These are phyloP conservation scores for Monosporascus sp. DNA, from an alignment of 2,329 filamentous ascomycete species.

Conservation along the genomic window DNA sequence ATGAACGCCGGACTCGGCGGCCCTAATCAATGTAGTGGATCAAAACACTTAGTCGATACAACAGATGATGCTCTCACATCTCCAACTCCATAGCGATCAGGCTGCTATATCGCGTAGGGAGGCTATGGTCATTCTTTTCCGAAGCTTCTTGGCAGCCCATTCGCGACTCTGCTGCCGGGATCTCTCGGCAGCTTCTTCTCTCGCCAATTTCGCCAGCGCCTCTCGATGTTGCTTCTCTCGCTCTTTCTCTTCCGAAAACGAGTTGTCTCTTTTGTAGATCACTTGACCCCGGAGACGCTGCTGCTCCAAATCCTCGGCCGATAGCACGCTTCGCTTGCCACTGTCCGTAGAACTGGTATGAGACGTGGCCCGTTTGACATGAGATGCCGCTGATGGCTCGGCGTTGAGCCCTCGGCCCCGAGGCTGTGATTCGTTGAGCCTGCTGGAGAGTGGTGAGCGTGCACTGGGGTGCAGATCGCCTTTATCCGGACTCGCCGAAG, in stretches of 20 bases:
- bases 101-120: constrained; percentile 18
- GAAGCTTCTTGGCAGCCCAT: constrained; percentile 56
- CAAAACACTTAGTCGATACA: background rate
- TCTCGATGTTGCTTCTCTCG: constrained; percentile 52
- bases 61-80: background rate
- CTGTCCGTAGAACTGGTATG: constrained; percentile 39
- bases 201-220: constrained; percentile 45
- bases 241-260: constrained; percentile 40
- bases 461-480: constrained; percentile 19
- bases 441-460: constrained; percentile 25
- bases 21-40: background rate
- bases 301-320: constrained; percentile 44
- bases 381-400: constrained; percentile 8
- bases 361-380: constrained; percentile 31
- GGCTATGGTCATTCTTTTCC: constrained; percentile 28
- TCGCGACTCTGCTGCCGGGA: constrained; percentile 54
- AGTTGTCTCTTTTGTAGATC: constrained; percentile 49
- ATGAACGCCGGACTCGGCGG: no score
- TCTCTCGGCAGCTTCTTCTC: constrained; percentile 57
- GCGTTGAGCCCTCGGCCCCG: constrained; percentile 21
- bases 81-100: background rate
- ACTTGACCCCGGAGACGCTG: constrained; percentile 50
- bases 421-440: constrained; percentile 22
- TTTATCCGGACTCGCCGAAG: constrained; percentile 21
- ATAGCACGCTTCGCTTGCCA: constrained; percentile 43